A percentile compares a stretch with the other conserved stretches of the same genome.
Conservation (phyloP, 2,329 filamentous ascomycete genomes). For the Clonostachys byssicola region DNA sequence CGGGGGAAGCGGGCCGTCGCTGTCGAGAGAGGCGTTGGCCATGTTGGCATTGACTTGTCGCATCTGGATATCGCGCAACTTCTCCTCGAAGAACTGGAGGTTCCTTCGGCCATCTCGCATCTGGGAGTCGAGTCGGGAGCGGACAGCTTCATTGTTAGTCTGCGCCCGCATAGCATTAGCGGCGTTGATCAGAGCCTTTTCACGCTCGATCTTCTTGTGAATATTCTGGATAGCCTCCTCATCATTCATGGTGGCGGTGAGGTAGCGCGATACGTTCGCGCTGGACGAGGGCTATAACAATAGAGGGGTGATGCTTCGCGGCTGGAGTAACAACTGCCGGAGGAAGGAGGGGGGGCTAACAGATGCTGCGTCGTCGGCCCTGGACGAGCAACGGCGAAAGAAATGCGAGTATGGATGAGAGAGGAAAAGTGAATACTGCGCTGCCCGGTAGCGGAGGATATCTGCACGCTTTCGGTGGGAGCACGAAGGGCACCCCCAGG, state of each 20-base stretch:
- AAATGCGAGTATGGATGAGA: too few species aligned
- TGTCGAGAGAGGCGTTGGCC: constrained; percentile 60
- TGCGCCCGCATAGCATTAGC: constrained; percentile 94
- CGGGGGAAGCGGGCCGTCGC: constrained; percentile 59
- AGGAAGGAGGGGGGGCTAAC: background rate
- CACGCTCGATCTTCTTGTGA: constrained; percentile 94
- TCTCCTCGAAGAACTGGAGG: constrained; percentile 92
- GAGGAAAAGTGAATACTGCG: too few species aligned
- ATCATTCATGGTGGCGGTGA: constrained; percentile 53
- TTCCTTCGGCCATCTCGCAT: constrained; percentile 92
- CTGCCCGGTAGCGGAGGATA: too few species aligned
- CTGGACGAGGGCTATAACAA: constrained; percentile 15
- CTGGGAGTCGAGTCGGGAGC: constrained; percentile 86
- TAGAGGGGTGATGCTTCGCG: background rate
- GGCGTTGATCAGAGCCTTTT: constrained; percentile 91
- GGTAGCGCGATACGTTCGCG: constrained; percentile 31
- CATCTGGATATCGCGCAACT: constrained; percentile 82
- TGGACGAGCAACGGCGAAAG: too few species aligned
- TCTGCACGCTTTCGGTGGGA: too few species aligned
- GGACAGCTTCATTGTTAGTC: constrained; percentile 88
- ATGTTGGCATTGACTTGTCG: constrained; percentile 68
- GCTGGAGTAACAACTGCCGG: background rate
- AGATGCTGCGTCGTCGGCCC: background rate
- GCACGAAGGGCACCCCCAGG: too few species aligned
- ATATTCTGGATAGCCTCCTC: constrained; percentile 72